A percentile compares a stretch with the other conserved stretches of the same genome.
Conservation (phyloP, 805 yeast species). For the Yarrowia sp. region DNA sequence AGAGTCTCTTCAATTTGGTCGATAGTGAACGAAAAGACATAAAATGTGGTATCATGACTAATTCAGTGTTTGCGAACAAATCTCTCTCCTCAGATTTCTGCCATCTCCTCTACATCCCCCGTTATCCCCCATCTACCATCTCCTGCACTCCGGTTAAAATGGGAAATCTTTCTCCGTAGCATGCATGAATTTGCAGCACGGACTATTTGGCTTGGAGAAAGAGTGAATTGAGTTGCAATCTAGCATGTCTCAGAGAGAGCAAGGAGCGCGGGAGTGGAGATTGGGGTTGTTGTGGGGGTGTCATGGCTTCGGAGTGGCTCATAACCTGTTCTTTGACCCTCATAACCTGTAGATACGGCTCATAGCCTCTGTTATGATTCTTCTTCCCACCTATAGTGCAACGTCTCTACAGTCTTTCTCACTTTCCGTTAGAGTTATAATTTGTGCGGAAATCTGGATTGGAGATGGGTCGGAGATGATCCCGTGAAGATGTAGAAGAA, state of each 20-base stretch:
- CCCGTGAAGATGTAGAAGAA: not conserved
- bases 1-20: too few relatives aligned
- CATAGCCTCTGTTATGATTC: too few relatives aligned
- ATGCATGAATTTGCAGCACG: constrained; percentile 4
- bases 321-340: too few relatives aligned
- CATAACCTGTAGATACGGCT: too few relatives aligned
- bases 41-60: too few relatives aligned
- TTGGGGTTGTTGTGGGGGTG: not conserved
- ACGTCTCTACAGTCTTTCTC: too few relatives aligned
- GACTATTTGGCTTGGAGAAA: not conserved
- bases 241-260: constrained; percentile 17
- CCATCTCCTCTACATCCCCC: not conserved
- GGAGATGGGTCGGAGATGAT: not conserved
- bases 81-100: not conserved
- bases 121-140: not conserved
- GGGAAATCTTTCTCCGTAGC: constrained; percentile 18
- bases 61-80: not conserved
- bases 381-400: too few relatives aligned
- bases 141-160: constrained; percentile 12
- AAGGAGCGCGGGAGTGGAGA: not conserved
- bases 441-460: not conserved
- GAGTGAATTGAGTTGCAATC: constrained; percentile 10
- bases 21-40: too few relatives aligned
- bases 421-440: not conserved
- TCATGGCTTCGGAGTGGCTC: too few relatives aligned